Evolutionary conservation across 345 rosid genomes (phyloP).

Genomic region (Lepidium africanum): DNA sequence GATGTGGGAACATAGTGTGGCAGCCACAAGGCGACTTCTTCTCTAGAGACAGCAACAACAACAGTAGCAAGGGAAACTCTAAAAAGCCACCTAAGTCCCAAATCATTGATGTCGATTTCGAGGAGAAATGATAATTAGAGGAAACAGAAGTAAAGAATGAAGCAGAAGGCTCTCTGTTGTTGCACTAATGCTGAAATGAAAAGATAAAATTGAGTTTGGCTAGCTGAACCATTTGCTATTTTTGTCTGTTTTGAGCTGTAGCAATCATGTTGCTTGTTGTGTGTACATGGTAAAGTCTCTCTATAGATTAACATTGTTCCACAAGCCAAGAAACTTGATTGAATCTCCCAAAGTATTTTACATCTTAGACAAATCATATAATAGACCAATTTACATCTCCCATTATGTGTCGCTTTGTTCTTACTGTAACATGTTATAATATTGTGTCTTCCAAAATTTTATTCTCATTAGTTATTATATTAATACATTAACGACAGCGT

Average conservation of each 20-base stretch:
- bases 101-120: constrained; percentile 84
- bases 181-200: background rate
- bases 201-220: background rate
- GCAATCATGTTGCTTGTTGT: constrained; percentile 1
- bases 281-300: constrained; percentile 14
- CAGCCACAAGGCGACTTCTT: constrained; percentile 74
- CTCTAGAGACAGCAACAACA: constrained; percentile 42
- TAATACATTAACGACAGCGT: too few relatives aligned
- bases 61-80: constrained; percentile 27
- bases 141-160: background rate
- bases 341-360: background rate
- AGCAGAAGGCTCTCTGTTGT: background rate
- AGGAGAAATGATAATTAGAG: constrained; percentile 53
- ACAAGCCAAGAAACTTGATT: constrained; percentile 5
- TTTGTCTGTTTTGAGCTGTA: background rate
- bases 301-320: constrained; percentile 20
- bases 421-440: background rate
- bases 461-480: background rate
- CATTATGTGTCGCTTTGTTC: background rate
- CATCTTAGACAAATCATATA: background rate
- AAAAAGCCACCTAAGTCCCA: constrained; percentile 43
- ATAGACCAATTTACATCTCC: background rate
- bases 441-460: background rate
- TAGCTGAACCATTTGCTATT: background rate
- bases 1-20: constrained; percentile 94